Conservation (phyloP, 106 monocot species). For the Vanilla planifolia region DNA sequence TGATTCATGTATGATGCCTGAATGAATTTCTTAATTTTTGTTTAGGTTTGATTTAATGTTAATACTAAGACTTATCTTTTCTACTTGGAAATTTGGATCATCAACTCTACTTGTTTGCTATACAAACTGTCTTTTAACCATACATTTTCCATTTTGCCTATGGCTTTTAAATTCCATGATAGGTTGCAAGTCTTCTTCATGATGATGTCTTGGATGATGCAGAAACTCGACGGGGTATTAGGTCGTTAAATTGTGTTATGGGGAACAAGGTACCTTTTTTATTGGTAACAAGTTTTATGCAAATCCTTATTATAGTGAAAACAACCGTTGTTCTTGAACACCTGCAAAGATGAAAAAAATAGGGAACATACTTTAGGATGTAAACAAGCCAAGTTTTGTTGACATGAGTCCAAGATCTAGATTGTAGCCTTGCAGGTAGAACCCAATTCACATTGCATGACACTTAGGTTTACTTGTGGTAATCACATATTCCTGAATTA, state of each 20-base stretch:
- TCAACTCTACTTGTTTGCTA: not conserved
- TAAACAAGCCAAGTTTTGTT: no score
- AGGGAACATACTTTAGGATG: no score
- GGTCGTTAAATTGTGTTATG: slow-evolving; percentile 87
- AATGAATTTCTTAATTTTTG: not conserved
- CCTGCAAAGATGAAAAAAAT: no score
- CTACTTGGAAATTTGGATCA: not conserved
- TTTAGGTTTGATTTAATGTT: not conserved
- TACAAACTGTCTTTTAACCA: not conserved
- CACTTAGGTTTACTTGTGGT: no score
- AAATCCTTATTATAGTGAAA: not conserved
- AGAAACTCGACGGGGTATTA: slow-evolving; percentile 87
- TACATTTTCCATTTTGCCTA: not conserved
- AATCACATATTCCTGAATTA: no score
- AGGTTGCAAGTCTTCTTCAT: slow-evolving; percentile 98
- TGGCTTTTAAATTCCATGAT: not conserved
- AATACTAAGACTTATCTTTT: not conserved
- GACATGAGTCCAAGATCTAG: no score
- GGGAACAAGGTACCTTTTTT: slow-evolving; percentile 69
- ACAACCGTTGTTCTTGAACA: not conserved
- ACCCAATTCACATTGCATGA: no score
- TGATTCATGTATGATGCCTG: slow-evolving; percentile 77
- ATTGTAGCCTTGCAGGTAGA: no score
- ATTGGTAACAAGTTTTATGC: not conserved
- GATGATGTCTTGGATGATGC: slow-evolving; percentile 99